These are phyloP conservation scores for Hypoxylon rickii DNA, from an alignment of 495 filamentous ascomycete species.

Conservation along the genomic window DNA sequence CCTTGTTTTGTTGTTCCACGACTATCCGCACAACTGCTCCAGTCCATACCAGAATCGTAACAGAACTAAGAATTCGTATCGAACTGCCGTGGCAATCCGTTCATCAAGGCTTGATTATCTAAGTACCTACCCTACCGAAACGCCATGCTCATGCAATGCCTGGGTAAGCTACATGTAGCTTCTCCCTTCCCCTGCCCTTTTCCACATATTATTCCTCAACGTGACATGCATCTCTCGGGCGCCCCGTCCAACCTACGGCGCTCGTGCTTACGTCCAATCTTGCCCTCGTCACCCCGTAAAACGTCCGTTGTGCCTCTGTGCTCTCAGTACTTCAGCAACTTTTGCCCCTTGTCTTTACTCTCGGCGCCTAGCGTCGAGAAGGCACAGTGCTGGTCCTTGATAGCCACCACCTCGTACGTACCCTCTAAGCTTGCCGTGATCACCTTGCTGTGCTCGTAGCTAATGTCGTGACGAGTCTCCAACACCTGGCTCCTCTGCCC, in stretches of 20 bases:
- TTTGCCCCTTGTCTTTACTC: constrained; percentile 45
- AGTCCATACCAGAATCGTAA: not conserved
- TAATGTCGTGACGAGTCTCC: constrained; percentile 86
- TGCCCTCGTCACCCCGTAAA: not conserved
- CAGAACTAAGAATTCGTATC: constrained; percentile 14
- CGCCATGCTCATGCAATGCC: constrained; percentile 43
- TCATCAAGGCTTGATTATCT: constrained; percentile 12
- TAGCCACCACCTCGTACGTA: constrained; percentile 93
- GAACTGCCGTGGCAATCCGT: constrained; percentile 9
- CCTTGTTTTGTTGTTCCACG: too few relatives aligned
- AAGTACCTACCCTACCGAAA: constrained; percentile 30
- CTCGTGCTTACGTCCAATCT: not conserved
- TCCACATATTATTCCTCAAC: constrained; percentile 11
- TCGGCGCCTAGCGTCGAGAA: constrained; percentile 69
- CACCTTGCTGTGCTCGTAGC: constrained; percentile 76
- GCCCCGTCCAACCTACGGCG: not conserved
- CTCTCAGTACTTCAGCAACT: constrained; percentile 20
- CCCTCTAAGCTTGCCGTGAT: constrained; percentile 88
- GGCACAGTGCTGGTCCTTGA: constrained; percentile 88
- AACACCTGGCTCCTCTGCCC: constrained; percentile 77
- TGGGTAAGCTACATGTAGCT: constrained; percentile 15
- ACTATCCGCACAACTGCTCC: too few relatives aligned
- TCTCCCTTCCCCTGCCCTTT: constrained; percentile 5
- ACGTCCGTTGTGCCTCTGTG: not conserved
- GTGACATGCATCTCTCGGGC: constrained; percentile 5